Percentiles rank a stretch among this genome's conserved stretches.
phyloP scores from a whole-genome alignment of 352 stramenopile genomes.

The Plasmopara halstedii region DNA sequence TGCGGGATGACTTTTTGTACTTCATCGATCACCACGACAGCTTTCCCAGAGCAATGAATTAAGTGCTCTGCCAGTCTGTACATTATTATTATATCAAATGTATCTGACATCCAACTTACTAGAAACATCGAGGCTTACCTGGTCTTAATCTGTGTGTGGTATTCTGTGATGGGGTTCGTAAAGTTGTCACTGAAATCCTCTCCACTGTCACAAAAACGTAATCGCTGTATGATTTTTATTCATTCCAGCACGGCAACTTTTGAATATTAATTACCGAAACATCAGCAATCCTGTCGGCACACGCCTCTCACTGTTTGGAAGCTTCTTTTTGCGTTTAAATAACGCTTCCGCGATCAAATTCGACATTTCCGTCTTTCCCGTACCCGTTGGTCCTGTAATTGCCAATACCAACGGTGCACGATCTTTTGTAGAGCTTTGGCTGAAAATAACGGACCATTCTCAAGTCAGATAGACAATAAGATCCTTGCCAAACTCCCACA shows the following conservation, averaged over 20 bases:
- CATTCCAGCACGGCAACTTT: background rate
- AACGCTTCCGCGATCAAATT: slow-evolving; percentile 76
- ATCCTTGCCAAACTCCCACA: slow-evolving; percentile 4
- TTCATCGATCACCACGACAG: slow-evolving; percentile 88
- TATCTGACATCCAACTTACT: background rate
- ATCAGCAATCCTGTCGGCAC: slow-evolving; percentile 66
- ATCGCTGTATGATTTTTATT: background rate
- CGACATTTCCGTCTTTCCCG: slow-evolving; percentile 88
- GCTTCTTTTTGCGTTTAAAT: slow-evolving; percentile 71
- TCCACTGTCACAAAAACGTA: slow-evolving; percentile 23
- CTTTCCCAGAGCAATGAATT: slow-evolving; percentile 73
- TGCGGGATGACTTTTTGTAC: slow-evolving; percentile 88
- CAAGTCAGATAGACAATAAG: slow-evolving; percentile 1
- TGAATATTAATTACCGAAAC: slow-evolving; percentile 36
- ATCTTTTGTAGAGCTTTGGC: slow-evolving; percentile 43
- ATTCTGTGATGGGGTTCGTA: slow-evolving; percentile 71
- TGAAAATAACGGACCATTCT: slow-evolving; percentile 12
- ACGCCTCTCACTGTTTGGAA: slow-evolving; percentile 60
- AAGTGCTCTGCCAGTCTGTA: slow-evolving; percentile 74
- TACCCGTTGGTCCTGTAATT: slow-evolving; percentile 84
- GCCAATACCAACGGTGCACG: slow-evolving; percentile 77
- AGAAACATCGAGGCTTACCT: too few relatives aligned
- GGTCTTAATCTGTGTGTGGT: slow-evolving; percentile 81
- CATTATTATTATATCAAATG: background rate
- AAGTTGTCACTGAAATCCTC: slow-evolving; percentile 84